phyloP scores from a whole-genome alignment of 345 rosid genomes.

The Reutealis trisperma region DNA sequence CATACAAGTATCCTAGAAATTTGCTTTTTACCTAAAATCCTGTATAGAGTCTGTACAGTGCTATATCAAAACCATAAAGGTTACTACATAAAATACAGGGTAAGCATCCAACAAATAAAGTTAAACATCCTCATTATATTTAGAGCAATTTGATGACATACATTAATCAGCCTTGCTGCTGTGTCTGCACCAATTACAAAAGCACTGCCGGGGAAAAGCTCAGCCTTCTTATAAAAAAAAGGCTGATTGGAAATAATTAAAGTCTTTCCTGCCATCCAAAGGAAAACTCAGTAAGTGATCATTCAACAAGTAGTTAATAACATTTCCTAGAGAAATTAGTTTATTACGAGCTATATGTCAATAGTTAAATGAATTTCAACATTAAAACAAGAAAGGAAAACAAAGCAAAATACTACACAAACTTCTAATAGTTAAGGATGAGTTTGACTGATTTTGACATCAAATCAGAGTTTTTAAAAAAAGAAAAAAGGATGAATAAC shows the following conservation, averaged over 20 bases:
- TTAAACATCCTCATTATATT: neutral
- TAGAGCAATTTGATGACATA: slow-evolving; percentile 33
- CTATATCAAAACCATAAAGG: neutral
- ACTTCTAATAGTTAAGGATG: neutral
- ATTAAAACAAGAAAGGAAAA: neutral
- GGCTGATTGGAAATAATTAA: slow-evolving; percentile 95
- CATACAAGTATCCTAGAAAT: neutral
- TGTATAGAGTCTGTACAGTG: neutral
- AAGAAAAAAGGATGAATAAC: neutral
- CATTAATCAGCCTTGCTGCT: slow-evolving; percentile 79
- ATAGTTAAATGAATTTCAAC: neutral
- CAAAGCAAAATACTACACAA: neutral
- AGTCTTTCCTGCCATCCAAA: slow-evolving; percentile 67
- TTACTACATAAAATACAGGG: neutral
- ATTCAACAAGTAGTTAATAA: neutral
- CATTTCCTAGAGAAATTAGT: neutral
- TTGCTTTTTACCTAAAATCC: neutral
- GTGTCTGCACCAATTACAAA: slow-evolving; percentile 96
- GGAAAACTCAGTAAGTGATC: slow-evolving; percentile 3
- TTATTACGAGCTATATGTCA: neutral
- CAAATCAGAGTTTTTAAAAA: too few relatives aligned
- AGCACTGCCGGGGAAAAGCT: slow-evolving; percentile 90
- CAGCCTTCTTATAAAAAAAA: slow-evolving; percentile 89
- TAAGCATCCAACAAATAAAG: neutral
- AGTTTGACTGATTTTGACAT: neutral